Base-by-base conservation (phyloP, 164 flowering plant genomes). In the Taxillus chinensis region DNA sequence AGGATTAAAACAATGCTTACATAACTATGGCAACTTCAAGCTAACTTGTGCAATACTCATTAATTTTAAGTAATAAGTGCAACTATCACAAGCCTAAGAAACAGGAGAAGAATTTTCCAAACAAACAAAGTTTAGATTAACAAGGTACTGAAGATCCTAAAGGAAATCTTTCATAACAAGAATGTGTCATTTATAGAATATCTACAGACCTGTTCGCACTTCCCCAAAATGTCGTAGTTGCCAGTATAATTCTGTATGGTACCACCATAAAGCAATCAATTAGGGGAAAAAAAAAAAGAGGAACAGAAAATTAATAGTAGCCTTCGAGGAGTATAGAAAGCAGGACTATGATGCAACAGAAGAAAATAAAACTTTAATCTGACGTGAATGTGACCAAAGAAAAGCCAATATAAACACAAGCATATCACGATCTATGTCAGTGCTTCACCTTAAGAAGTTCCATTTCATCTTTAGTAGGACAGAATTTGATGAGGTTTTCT, bases 401-500 rank as follows among this genome's bases (percentile, higher is more conserved):
- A 27, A 27, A 27, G 27, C 27, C 27, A 27, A 27, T 27, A 27
- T 27, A 27, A 27, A 27, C 27, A 48, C 13, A 3, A 48, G 51
- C 13, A 11, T 2, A 11, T 48, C 12, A 48, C 12, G 13, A 48
- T 27, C 27, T 15, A 8, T 48, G 39, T 41, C 5, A 54, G 62
- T 54, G 41, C 60, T 64, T 70, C 66, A 90, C 98, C 97, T 86
- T 93, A 7, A 93, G 83, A 73, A 82, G 89, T 68, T 93, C 98
- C 97, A 93, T 93, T 74, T 93, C 98, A 70, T 89, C 98, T 73
- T 93, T 93, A 38, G 97, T 86, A 43, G 98, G 98, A 76, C 98
- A 88, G 67, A 86, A 86, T 60, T 93, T 93, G 55, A 90, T 86
- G 55, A 93, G 95, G 78, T 90, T 93, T 62, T 93, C 98, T 66